Base-by-base conservation (phyloP, 768 basidiomycete genomes). In the Leccinum uliginosum region DNA sequence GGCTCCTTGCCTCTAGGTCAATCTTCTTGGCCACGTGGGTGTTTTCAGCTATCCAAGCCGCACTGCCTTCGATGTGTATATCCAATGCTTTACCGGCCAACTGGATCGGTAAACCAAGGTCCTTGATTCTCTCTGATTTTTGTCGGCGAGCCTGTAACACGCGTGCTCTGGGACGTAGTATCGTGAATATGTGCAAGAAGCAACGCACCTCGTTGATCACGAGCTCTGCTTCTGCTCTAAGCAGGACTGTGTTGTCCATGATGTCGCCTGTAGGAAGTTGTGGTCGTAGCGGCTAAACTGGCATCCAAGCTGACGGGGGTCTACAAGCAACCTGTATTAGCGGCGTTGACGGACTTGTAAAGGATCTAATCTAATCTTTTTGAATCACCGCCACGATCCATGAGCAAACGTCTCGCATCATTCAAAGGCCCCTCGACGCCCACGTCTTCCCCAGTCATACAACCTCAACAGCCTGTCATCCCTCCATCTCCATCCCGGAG, bases 1-100 rank as follows among this genome's bases (percentile, higher is more conserved):
- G 30, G 46, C 14, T 30, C 34, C 66, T 66, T 68, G 93, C 96
- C 79, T 91, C 81, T 17, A 98, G 72, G 65, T 92, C 84, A 40
- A 94, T 67, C 65, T 86, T 86, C 58, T 87, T 80, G 15, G 85
- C 80, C 6, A 86, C 78, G 54, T 85, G 83, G 0, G 91, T 87
- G 65, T 88, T 95, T 69, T 94, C 95, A 23, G 90, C 94, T 46
- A 92, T 85, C 91, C 91, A 98, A 0, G 84, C 92, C 21, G 81
- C 71, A 38, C 82, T 78, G 5, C 79, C 87, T 34, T 78, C 74
- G 46, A 97, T 72, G 24, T 83, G 74, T 6, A 97, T 76, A 23
- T 80, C 83, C 35, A 98, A 73, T 4, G 93, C 84, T 65, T 87
- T 93, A 27, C 87, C 88, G 7, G 77, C 65, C 34, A 97, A 79